These are phyloP conservation scores for Athelia sp. DNA, from an alignment of 1,284 basidiomycete species.

Conservation along the genomic window DNA sequence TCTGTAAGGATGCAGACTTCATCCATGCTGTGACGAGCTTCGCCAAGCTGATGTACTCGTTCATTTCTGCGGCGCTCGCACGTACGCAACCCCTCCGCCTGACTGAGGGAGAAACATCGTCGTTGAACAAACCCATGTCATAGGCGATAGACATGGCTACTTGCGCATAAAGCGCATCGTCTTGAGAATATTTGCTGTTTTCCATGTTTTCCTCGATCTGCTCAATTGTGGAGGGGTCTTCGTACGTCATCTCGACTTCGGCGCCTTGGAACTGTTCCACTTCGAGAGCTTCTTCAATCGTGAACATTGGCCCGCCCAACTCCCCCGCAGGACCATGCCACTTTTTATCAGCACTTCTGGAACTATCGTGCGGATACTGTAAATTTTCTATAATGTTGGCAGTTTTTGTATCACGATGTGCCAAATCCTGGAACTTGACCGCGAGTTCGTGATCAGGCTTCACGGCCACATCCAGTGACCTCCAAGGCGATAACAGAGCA, in stretches of 20 bases:
- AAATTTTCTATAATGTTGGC: conserved; percentile 5
- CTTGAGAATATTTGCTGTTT: not conserved
- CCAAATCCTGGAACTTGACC: not conserved
- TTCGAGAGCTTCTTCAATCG: no score
- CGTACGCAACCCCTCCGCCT: no score
- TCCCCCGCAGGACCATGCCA: not conserved
- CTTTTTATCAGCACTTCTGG: not conserved
- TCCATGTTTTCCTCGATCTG: not conserved
- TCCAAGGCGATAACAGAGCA: conserved; percentile 34
- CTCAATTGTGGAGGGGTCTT: not conserved
- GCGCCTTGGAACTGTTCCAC: no score
- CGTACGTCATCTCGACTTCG: no score
- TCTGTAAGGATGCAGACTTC: no score
- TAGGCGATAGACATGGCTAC: not conserved
- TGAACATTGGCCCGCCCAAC: no score
- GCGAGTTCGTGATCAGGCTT: not conserved
- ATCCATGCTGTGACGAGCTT: no score
- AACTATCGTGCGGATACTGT: conserved; percentile 7
- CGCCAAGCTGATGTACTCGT: no score
- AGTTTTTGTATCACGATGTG: not conserved
- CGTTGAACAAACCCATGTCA: not conserved
- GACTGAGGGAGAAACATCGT: no score
- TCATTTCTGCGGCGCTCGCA: no score
- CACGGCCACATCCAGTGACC: conserved; percentile 7
- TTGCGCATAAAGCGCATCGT: not conserved